Percentiles rank a stretch among this genome's conserved stretches.
phyloP scores from a whole-genome alignment of 2,329 filamentous ascomycete genomes.

The Fusarium algeriense region DNA sequence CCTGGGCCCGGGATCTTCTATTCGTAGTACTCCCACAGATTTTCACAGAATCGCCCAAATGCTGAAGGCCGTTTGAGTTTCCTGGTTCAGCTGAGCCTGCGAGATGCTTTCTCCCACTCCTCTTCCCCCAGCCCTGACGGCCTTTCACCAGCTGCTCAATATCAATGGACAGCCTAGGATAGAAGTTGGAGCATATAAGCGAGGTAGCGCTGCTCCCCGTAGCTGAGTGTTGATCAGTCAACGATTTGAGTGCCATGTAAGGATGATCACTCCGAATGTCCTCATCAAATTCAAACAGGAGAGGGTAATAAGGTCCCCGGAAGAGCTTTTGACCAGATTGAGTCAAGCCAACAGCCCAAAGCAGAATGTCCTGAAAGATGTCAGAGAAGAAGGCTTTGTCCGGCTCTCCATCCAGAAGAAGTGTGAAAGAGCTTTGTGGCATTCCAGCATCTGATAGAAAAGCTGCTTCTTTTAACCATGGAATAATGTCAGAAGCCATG shows the following conservation, averaged over 20 bases:
- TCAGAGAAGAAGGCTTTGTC: background rate
- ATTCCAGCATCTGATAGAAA: background rate
- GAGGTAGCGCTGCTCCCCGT: background rate
- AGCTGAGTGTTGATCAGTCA: background rate
- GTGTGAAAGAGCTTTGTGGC: conserved; percentile 2
- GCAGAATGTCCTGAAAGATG: background rate
- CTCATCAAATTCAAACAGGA: too few species aligned
- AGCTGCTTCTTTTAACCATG: background rate
- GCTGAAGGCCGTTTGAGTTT: too few species aligned
- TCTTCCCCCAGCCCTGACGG: too few species aligned
- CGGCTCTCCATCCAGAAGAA: conserved; percentile 7
- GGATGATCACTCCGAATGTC: background rate
- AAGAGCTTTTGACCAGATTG: background rate
- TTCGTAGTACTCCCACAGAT: background rate
- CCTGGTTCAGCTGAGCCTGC: too few species aligned
- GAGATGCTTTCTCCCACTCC: too few species aligned
- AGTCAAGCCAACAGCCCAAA: background rate
- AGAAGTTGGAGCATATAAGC: background rate
- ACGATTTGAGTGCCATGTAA: background rate
- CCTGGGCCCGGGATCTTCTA: background rate
- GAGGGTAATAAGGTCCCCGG: too few species aligned
- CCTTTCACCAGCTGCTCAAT: too few species aligned
- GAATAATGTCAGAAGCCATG: background rate
- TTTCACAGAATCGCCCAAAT: background rate
- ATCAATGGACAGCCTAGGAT: background rate